Conservation (phyloP, 2,329 filamentous ascomycete species). For the Xylaria multiplex region DNA sequence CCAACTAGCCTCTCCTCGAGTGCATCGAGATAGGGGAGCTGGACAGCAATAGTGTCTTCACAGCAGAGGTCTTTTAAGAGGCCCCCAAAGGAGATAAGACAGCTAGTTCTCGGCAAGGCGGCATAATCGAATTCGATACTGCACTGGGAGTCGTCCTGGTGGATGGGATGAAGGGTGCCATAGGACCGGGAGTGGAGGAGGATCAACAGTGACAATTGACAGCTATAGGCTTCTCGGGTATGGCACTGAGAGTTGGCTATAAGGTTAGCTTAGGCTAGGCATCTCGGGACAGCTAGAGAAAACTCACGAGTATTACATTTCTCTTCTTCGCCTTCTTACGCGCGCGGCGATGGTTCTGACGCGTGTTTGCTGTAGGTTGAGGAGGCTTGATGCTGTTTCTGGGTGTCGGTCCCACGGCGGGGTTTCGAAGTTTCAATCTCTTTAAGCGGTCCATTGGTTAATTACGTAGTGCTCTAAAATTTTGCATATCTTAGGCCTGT, state of each 20-base stretch:
- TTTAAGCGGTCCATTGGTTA: conserved; percentile 25
- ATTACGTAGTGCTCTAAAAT: conserved; percentile 4
- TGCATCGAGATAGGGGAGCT: conserved; percentile 15
- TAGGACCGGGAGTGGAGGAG: conserved; percentile 28
- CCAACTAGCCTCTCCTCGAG: conserved; percentile 23
- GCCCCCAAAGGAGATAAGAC: conserved; percentile 17
- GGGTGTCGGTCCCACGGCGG: not conserved
- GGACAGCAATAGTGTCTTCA: conserved; percentile 9
- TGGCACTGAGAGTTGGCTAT: conserved; percentile 22
- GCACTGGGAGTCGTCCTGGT: conserved; percentile 26
- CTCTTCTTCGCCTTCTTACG: conserved; percentile 9
- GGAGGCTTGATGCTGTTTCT: not conserved
- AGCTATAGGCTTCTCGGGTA: conserved; percentile 25
- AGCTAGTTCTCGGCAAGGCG: conserved; percentile 13
- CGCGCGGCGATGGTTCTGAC: conserved; percentile 13
- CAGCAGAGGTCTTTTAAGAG: conserved; percentile 18
- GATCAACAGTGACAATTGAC: conserved; percentile 27
- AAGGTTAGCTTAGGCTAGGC: not conserved
- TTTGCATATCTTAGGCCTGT: not conserved
- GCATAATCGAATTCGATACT: conserved; percentile 23
- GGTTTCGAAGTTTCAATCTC: conserved; percentile 5
- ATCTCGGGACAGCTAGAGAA: not conserved
- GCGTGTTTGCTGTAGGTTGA: conserved; percentile 18
- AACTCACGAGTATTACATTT: conserved; percentile 20
- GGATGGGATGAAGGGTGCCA: conserved; percentile 27